phyloP scores from a whole-genome alignment of 2,329 filamentous ascomycete genomes.

The Trichophyton schoenleinii region DNA sequence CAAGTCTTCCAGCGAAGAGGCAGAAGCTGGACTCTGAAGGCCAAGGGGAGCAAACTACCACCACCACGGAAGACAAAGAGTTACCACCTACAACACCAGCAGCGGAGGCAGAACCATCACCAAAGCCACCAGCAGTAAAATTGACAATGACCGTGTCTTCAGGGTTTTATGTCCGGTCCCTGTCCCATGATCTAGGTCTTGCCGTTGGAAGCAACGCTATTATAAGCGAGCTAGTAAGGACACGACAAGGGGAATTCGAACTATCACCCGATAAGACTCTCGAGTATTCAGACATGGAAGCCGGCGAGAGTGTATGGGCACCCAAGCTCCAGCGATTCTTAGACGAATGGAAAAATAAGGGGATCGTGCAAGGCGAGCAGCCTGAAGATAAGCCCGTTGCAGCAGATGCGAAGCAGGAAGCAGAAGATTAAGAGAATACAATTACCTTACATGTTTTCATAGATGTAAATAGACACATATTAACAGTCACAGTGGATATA shows the following conservation, averaged over 20 bases:
- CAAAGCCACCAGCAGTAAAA: constrained; percentile 54
- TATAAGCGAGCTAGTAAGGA: constrained; percentile 75
- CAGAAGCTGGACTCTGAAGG: constrained; percentile 2
- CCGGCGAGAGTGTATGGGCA: constrained; percentile 71
- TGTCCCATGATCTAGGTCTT: constrained; percentile 81
- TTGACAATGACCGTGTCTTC: constrained; percentile 88
- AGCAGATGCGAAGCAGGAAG: not conserved
- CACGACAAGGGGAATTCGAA: constrained; percentile 67
- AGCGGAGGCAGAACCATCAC: not conserved
- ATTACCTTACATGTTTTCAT: not conserved
- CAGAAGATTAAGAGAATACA: not conserved
- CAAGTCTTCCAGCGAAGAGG: not conserved
- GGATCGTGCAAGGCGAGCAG: not conserved
- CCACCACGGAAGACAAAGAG: constrained; percentile 7
- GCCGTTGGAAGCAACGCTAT: constrained; percentile 69
- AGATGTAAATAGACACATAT: not conserved
- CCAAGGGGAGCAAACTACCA: constrained; percentile 4
- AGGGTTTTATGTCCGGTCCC: constrained; percentile 89
- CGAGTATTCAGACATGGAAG: constrained; percentile 62
- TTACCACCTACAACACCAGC: constrained; percentile 25
- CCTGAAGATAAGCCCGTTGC: not conserved
- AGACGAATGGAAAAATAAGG: constrained; percentile 30
- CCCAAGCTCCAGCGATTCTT: constrained; percentile 55
- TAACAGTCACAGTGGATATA: not conserved
- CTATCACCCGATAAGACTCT: constrained; percentile 59